Evolutionary conservation across 441 rosid genomes (phyloP).

Genomic region (Adansonia madagascariensis): DNA sequence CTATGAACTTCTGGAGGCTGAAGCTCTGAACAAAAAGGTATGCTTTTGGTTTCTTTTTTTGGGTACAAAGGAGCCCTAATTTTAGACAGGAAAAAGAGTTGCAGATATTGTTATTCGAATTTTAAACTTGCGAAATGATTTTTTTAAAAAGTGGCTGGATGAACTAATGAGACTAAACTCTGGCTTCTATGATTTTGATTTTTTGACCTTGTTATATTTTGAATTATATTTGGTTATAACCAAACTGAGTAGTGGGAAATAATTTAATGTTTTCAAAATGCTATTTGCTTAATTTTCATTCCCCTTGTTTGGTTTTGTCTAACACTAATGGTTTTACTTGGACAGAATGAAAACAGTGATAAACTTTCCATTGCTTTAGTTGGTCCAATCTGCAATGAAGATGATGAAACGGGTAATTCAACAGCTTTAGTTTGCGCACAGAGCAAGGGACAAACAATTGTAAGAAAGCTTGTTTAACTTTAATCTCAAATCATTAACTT

Average conservation of each 20-base stretch:
- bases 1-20: slow-evolving; percentile 44
- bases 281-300: no score
- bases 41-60: neutral
- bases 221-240: neutral
- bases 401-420: neutral
- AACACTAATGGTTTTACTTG: neutral
- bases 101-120: neutral
- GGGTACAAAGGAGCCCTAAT: neutral
- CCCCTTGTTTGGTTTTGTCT: neutral
- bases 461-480: neutral
- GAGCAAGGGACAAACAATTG: neutral
- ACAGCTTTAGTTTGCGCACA: neutral
- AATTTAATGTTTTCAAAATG: no score
- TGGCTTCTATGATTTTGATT: no score
- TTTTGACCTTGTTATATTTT: neutral
- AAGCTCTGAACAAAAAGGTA: slow-evolving; percentile 55
- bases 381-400: slow-evolving; percentile 14
- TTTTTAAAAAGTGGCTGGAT: neutral
- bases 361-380: slow-evolving; percentile 22
- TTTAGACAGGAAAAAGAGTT: no score
- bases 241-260: neutral
- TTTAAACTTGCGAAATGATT: neutral
- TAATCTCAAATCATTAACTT: no score
- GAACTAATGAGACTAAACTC: neutral
- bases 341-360: slow-evolving; percentile 32